A percentile compares a stretch with the other conserved stretches of the same genome.
Conservation (phyloP, 2,329 filamentous ascomycete species). For the Lecanosticta acicola region DNA sequence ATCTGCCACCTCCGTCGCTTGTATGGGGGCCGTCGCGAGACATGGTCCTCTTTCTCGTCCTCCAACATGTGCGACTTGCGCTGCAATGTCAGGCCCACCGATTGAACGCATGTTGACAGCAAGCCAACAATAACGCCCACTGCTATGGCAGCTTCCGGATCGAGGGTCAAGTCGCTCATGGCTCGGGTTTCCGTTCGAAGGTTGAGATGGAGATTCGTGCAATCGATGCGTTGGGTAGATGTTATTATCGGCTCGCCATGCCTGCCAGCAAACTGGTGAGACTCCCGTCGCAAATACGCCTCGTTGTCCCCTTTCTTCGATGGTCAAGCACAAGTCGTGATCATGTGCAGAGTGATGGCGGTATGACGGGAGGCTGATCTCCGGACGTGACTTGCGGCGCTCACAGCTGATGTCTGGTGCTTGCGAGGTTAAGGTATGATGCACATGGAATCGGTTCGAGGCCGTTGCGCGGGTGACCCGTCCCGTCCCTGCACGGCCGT, state of each 20-base stretch:
- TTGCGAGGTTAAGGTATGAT: too few relatives aligned
- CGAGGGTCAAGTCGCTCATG: slow-evolving; percentile 14
- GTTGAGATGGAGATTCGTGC: too few relatives aligned
- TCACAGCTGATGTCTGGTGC: too few relatives aligned
- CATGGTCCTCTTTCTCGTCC: slow-evolving; percentile 79
- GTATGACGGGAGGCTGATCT: not conserved
- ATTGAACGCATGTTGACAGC: slow-evolving; percentile 89
- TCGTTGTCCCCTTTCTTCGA: not conserved
- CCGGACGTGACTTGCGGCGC: too few relatives aligned
- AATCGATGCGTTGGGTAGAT: not conserved
- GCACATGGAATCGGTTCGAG: not conserved
- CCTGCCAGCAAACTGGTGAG: not conserved
- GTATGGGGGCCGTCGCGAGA: slow-evolving; percentile 79
- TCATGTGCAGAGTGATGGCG: not conserved
- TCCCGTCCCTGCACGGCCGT: too few relatives aligned
- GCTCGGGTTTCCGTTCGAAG: too few relatives aligned
- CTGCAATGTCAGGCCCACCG: slow-evolving; percentile 88
- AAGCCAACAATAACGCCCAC: slow-evolving; percentile 90
- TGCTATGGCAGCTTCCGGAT: slow-evolving; percentile 21
- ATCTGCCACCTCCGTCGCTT: slow-evolving; percentile 87
- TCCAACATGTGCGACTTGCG: slow-evolving; percentile 97
- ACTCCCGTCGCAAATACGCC: not conserved
- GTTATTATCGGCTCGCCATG: slow-evolving; percentile 6
- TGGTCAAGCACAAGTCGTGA: not conserved
- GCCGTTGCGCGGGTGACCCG: not conserved